phyloP scores from a whole-genome alignment of 1,284 basidiomycete genomes.

The Neolentinus lepideus region DNA sequence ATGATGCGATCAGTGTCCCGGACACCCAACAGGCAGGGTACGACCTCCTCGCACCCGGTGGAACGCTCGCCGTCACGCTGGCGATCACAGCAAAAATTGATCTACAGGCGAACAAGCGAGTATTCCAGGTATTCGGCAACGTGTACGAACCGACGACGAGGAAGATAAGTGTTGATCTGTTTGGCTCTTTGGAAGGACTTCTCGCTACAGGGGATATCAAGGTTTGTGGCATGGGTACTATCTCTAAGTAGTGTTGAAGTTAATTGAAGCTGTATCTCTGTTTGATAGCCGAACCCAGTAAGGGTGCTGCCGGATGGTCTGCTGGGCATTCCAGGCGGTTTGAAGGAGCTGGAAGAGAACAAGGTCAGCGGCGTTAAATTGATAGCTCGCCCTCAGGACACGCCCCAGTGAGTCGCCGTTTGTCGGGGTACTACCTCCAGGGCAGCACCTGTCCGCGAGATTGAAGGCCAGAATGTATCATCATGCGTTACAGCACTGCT shows the following conservation, averaged over 20 bases:
- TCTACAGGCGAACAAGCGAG: neutral
- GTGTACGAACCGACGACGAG: neutral
- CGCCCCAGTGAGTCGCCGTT: conserved; percentile 12
- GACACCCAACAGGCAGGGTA: neutral
- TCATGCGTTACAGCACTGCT: too few species aligned
- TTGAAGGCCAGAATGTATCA: too few species aligned
- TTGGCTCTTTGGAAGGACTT: neutral
- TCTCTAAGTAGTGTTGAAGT: neutral
- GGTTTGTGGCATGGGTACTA: neutral
- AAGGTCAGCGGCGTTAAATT: conserved; percentile 45
- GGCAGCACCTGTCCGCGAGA: too few species aligned
- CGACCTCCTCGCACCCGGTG: neutral
- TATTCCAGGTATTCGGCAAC: neutral
- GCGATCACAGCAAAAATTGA: neutral
- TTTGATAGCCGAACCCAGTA: conserved; percentile 17
- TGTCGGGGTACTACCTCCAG: too few species aligned
- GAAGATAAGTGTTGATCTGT: neutral
- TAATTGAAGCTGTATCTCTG: neutral
- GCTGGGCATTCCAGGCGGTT: conserved; percentile 32
- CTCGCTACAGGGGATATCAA: neutral
- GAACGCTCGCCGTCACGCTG: neutral
- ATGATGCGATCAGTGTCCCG: conserved; percentile 8
- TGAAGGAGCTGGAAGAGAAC: conserved; percentile 30
- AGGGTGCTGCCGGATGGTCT: conserved; percentile 42
- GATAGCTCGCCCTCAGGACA: conserved; percentile 40